Evolutionary conservation across 441 rosid species (phyloP), one percentile per base, ranked within the genome.

Genomic region (Populus hybrid): DNA sequence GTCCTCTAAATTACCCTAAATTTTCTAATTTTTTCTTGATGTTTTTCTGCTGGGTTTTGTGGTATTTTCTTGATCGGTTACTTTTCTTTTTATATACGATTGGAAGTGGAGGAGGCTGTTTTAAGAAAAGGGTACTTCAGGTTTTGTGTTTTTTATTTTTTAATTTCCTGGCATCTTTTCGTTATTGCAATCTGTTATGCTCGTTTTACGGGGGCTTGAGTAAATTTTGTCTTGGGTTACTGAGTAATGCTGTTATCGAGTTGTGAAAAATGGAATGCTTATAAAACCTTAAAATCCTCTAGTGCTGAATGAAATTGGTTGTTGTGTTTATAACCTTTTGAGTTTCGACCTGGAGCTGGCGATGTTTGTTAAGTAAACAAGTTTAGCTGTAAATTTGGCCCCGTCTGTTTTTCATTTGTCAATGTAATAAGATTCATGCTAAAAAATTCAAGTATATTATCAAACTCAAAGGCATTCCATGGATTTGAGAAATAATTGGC

Each of bases 1-100:
- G 99, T 94, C 85, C 73, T 72, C 64, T 76, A 20, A 77, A 32
- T 30, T 69, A 28, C 40, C 2, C 32, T 5, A 16, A n/a, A n/a
- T 30, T 26, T 7, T 4, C 35, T 23, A 35, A 24, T 11, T 6
- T 69, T 7, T 53, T 24, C 23, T 16, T 35, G 67, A 69, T 40
- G 72, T 20, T 75, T 63, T 71, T 77, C 38, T 70, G 20, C 8
- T 5, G 18, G 50, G 23, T 50, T 28, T 67, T 68, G 77, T 75
- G 16, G 57, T 46, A 9, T 71, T 80, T 57, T 42, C 66, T 23
- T 61, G 14, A 61, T 61, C 14, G 14, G 11, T 61, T 57, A 63
- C 23, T 63, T 10, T 10, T 63, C 66, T 61, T 63, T 63, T 10
- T 23, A 63, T 63, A 20, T 2, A 20, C 20, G 63, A 57, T n/a